Base-by-base conservation (phyloP, 2,329 filamentous ascomycete species). In the Mariannaea sp. region DNA sequence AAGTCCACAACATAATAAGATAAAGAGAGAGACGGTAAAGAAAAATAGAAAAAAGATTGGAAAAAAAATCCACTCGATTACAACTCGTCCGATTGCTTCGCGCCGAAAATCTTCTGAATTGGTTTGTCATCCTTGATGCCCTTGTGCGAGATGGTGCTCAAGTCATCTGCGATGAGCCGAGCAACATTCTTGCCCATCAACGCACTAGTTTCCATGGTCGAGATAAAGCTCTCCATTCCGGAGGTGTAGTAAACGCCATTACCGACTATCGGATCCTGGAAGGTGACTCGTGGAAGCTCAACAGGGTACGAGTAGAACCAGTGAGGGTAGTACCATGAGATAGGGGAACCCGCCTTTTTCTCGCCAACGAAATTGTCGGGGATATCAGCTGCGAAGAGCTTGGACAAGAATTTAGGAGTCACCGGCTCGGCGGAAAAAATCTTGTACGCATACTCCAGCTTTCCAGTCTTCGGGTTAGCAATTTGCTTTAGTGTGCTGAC, bases 191-290 rank as follows among this genome's bases (percentile, higher is more conserved):
- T 90, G 1, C 94, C 94, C 85, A 94, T 94, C 61, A 97, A 73
- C 1, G 90, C 89, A 70, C 87, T 96, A 6, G 94, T 97, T 77
- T 99, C 94, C 94, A 99, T 97, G 0, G 92, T 96, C 8, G 89
- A 94, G 62, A 97, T 95, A 70, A 99, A 97, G 62, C 88, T 88
- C 74, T 97, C 93, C 36, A 97, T 95, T 2, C 84, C 85, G 9
- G 83, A 85, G 0, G 85, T 88, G 68, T 88, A 88, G 71, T 85
- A 94, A 12, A 93, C 65, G 0, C 84, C 83, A 6, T 80, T 72
- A 5, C 83, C 85, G 3, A 97, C 69, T 57, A 86, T 76, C 3
- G 87, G 83, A 56, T 94, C 88, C 62, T 97, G 91, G 70, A 97
- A 99, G 0, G 89, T 92, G 0, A 92, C 85, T 1, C 92, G 82